Evolutionary conservation across 2,329 filamentous ascomycete genomes (phyloP).

Genomic region (Aspergillus ustus): DNA sequence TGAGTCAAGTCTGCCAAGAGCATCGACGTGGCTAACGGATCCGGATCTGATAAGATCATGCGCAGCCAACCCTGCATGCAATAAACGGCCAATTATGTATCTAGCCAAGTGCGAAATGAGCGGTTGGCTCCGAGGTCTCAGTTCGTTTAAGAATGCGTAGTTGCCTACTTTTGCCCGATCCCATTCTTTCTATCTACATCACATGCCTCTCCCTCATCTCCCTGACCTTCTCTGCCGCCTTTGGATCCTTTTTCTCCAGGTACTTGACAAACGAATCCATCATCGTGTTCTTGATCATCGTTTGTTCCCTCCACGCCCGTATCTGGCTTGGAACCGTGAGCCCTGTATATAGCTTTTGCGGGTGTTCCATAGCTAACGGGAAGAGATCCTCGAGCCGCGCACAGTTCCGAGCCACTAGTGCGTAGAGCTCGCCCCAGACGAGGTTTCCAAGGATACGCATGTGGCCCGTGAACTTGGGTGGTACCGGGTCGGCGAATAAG

Average conservation of each 20-base stretch:
- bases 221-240: neutral
- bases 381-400: slow-evolving; percentile 28
- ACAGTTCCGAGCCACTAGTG: slow-evolving; percentile 21
- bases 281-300: neutral
- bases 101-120: too few relatives aligned
- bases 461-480: slow-evolving; percentile 28
- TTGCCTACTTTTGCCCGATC: too few relatives aligned
- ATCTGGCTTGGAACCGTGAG: neutral
- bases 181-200: neutral
- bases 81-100: too few relatives aligned
- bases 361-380: slow-evolving; percentile 16
- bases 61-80: too few relatives aligned
- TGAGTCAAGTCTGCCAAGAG: too few relatives aligned
- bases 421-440: slow-evolving; percentile 36
- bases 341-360: slow-evolving; percentile 10
- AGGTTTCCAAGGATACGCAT: slow-evolving; percentile 36
- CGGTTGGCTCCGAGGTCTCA: too few relatives aligned
- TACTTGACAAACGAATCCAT: neutral
- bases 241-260: neutral
- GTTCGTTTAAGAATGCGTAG: too few relatives aligned
- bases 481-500: slow-evolving; percentile 11
- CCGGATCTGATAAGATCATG: too few relatives aligned
- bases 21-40: too few relatives aligned
- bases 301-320: neutral
- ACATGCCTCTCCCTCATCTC: neutral